Percentiles rank a stretch among this genome's conserved stretches.
Evolutionary conservation across 768 basidiomycete genomes (phyloP).

Genomic region (Pseudohyphozyma bogoriensis): DNA sequence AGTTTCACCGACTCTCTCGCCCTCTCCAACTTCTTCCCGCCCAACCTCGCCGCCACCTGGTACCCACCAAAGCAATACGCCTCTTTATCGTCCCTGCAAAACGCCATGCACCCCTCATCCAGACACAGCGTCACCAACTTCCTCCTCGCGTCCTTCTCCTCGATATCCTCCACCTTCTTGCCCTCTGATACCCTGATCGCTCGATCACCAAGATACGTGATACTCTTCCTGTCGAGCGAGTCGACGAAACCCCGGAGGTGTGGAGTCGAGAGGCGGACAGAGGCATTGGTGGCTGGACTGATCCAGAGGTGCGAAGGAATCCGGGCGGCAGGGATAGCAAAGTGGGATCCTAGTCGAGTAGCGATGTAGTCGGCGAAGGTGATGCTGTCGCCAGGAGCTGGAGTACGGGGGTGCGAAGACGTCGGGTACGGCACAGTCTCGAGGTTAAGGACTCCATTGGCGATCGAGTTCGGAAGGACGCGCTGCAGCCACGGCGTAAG

Average conservation of each 20-base stretch:
- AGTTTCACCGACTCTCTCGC: constrained; percentile 5
- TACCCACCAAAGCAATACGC: constrained; percentile 15
- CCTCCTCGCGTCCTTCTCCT: neutral
- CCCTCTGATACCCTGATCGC: neutral
- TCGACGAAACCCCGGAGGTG: constrained; percentile 5
- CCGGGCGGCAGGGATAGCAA: constrained; percentile 3
- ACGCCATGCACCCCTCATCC: constrained; percentile 10
- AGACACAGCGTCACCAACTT: neutral
- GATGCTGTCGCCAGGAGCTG: neutral
- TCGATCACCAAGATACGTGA: no score
- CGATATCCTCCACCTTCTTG: neutral
- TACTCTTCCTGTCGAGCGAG: neutral
- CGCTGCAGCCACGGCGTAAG: neutral
- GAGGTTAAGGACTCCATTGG: neutral
- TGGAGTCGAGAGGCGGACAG: neutral
- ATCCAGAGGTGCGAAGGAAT: constrained; percentile 7
- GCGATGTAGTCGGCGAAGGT: constrained; percentile 8
- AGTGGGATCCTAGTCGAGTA: constrained; percentile 16
- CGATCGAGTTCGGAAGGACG: neutral
- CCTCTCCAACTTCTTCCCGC: neutral
- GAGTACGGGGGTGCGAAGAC: constrained; percentile 6
- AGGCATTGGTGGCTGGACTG: constrained; percentile 3
- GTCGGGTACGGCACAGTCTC: constrained; percentile 4
- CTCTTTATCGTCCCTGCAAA: neutral
- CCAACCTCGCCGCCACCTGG: neutral